Evolutionary conservation across 495 filamentous ascomycete genomes (phyloP).

Genomic region (Haplographium delicatum): DNA sequence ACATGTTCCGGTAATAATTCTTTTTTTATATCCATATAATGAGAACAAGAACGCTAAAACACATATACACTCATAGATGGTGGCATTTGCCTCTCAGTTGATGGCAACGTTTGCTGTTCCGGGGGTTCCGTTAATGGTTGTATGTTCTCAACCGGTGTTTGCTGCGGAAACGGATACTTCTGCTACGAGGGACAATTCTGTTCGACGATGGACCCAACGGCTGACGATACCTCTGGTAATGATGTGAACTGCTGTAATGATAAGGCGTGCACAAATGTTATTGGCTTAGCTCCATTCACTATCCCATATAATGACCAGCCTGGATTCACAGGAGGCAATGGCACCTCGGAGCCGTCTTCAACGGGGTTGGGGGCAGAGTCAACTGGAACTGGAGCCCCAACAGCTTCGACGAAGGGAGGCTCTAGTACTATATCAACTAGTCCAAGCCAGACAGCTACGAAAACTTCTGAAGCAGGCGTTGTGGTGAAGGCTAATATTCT

Average conservation of each 20-base stretch:
- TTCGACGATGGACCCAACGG: not conserved
- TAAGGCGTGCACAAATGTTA: not conserved
- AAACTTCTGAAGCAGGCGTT: not conserved
- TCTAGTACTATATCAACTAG: not conserved
- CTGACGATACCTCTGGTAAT: not conserved
- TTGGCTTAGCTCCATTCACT: not conserved
- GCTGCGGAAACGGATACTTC: not conserved
- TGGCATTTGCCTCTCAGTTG: not conserved
- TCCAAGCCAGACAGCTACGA: not conserved
- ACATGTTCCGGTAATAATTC: not conserved
- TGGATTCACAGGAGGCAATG: not conserved
- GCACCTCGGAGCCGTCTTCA: not conserved
- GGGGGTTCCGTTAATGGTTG: not conserved
- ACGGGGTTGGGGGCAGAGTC: not conserved
- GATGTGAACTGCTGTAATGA: not conserved
- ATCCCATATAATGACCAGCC: not conserved
- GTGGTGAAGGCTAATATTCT: not conserved
- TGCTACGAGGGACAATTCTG: not conserved
- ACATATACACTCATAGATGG: not conserved
- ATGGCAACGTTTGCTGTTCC: not conserved
- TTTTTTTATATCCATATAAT: not conserved
- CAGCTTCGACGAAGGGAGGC: not conserved
- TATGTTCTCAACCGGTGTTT: not conserved
- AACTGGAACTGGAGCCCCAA: not conserved
- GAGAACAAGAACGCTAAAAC: not conserved